Evolutionary conservation across 1,284 basidiomycete species (phyloP), one percentile per base, ranked within the genome.

Genomic region (Pseudomicrostroma phylloplanum): DNA sequence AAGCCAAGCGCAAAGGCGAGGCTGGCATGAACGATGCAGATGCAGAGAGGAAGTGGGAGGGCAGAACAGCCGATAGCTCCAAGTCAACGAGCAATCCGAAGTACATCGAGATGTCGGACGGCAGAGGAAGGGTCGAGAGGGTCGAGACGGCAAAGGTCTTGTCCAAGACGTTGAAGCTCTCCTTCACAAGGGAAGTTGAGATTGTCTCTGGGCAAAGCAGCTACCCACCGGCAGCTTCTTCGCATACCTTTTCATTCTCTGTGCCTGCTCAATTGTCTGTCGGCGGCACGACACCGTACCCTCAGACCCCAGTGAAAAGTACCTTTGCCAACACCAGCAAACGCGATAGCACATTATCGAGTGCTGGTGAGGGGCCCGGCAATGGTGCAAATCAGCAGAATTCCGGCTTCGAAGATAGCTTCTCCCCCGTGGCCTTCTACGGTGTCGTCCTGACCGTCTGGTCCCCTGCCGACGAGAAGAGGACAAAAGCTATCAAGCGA

Each of bases 161-260:
- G 40, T 64, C 63, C 55, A 76, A 76, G 51, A 72, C 74, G 6
- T 71, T 76, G 61, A 76, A 76, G 88, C 86, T 90, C 56, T 89
- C 89, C 17, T 92, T 93, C 80, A 87, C 90, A 25, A 88, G 89
- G 59, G 91, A 93, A 81, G 90, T 97, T 56, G 93, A 97, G 78
- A 89, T 97, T 54, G 57, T 72, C 2, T 68, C 72, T 6, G 71
- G 71, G 6, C 72, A 72, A 55, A 66, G 64, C 61, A 67, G 69
- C 62, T 76, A 71, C 48, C 70, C 72, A 25, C 73, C 73, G 25
- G 58, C 91, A 0, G 90, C 90, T 19, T 94, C 92, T 17, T 88
- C 92, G 55, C 92, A 96, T 80, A 89, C 87, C 0, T 97, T 97
- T 80, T 89, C 90, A 3, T 96, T 96, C 68, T 80, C 74, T 57